phyloP scores from a whole-genome alignment of 2,329 filamentous ascomycete genomes.

The Talaromyces verruculosus region DNA sequence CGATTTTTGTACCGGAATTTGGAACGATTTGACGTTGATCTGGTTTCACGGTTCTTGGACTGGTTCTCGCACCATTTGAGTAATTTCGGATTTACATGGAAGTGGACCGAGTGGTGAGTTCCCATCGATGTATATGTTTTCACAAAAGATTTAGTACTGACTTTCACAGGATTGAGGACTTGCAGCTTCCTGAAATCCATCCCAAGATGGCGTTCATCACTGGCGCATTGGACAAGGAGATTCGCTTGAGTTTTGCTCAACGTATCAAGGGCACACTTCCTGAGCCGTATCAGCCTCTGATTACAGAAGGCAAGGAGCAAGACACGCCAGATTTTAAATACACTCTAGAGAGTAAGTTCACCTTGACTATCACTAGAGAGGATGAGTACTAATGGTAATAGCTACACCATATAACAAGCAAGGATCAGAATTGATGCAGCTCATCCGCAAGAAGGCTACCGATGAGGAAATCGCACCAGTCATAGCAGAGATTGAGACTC shows the following conservation, averaged over 20 bases:
- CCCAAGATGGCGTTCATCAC: slow-evolving; percentile 92
- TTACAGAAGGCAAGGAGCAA: slow-evolving; percentile 84
- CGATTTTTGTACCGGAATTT: slow-evolving; percentile 83
- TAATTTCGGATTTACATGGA: slow-evolving; percentile 99
- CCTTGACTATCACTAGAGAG: background rate
- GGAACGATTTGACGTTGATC: slow-evolving; percentile 80
- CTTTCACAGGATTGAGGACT: slow-evolving; percentile 67
- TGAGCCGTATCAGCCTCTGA: slow-evolving; percentile 74
- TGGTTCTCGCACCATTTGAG: slow-evolving; percentile 98
- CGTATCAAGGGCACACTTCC: slow-evolving; percentile 93
- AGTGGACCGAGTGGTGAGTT: slow-evolving; percentile 89
- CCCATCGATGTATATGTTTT: background rate
- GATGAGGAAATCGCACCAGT: slow-evolving; percentile 84
- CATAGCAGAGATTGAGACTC: slow-evolving; percentile 77
- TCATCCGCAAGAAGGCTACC: slow-evolving; percentile 79
- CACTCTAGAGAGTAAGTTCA: slow-evolving; percentile 64
- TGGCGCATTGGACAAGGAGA: slow-evolving; percentile 92
- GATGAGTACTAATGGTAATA: slow-evolving; percentile 34
- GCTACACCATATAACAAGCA: slow-evolving; percentile 79
- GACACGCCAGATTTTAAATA: slow-evolving; percentile 97
- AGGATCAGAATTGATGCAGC: slow-evolving; percentile 74
- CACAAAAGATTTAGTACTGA: background rate
- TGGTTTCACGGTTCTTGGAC: slow-evolving; percentile 84
- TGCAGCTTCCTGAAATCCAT: slow-evolving; percentile 71
- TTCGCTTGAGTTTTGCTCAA: slow-evolving; percentile 92